Base-by-base conservation (phyloP, 1,284 basidiomycete genomes). In the Apiotrichum porosum region DNA sequence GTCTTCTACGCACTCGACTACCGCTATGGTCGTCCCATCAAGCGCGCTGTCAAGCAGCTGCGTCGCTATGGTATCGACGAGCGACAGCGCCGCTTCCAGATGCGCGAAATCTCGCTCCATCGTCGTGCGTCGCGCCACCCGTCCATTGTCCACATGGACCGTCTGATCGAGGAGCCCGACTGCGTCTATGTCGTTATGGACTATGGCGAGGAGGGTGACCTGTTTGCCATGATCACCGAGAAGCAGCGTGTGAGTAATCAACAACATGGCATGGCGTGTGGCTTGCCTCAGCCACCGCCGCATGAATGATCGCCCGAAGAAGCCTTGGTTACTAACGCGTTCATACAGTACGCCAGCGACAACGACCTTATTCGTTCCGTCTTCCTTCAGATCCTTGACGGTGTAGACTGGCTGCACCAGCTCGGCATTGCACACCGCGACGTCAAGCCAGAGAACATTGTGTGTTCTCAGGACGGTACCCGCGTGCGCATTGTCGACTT, bases 381-480 rank as follows among this genome's bases (percentile, higher is more conserved):
- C 52, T 94, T 94, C 76, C 78, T 90, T 45, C 91, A 95, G 75
- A 82, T 97, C 70, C 81, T 97, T 61, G 90, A 95, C 65, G 89
- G 91, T 46, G 88, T 97, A 65, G 87, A 91, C 61, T 88, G 86
- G 73, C 81, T 82, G 51, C 83, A 85, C 65, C 58, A 62, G 33
- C 68, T 76, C 23, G 79, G 80, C 36, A 91, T 97, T 66, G 93
- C 88, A 75, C 94, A 97, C 74, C 88, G 94, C 46, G 94, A 97
- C 72, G 79, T 98, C 68, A 98, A 97, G 77, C 94, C 93, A 3
- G 95, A 97, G 77, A 98, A 98, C 75, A 85, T 98, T 62, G 80
- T 98, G 54, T 95, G 91, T 75, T 74, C 88, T 78, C 66, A 74
- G 22, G 74, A 73, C 66, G 92, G 92, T 54, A 79, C 83, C 56